phyloP scores from a whole-genome alignment of 306 rosid genomes.

The Oemleria cerasiformis region DNA sequence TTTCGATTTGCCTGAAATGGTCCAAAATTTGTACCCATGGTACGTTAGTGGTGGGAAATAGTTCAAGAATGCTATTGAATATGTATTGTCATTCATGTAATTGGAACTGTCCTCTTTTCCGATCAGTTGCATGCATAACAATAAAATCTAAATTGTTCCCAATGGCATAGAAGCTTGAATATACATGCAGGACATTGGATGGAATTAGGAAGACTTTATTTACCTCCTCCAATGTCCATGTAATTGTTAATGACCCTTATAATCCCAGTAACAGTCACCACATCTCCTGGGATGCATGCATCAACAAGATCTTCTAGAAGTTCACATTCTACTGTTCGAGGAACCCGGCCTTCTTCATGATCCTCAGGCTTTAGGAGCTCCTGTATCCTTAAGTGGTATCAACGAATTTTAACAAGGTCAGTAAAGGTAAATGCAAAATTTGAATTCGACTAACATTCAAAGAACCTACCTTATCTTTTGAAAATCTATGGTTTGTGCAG shows the following conservation, averaged over 20 bases:
- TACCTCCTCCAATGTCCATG: constrained; percentile 99
- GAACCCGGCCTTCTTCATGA: constrained; percentile 95
- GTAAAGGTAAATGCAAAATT: not conserved
- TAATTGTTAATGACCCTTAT: constrained; percentile 82
- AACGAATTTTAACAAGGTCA: not conserved
- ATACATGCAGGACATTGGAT: not conserved
- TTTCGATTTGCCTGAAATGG: constrained; percentile 73
- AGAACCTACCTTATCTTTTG: constrained; percentile 75
- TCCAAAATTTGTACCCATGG: constrained; percentile 12
- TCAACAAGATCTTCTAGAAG: constrained; percentile 88
- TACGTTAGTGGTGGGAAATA: constrained; percentile 23
- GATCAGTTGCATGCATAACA: not conserved
- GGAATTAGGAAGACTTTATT: not conserved
- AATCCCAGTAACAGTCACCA: constrained; percentile 90
- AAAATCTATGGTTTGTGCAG: constrained; percentile 77
- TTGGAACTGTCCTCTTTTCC: not conserved
- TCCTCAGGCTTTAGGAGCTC: constrained; percentile 80
- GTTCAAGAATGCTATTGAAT: constrained; percentile 13
- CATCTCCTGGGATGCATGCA: constrained; percentile 95
- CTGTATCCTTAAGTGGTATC: constrained; percentile 52
- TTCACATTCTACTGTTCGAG: constrained; percentile 97
- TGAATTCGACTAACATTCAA: not conserved
- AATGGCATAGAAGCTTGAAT: not conserved
- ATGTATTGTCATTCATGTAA: not conserved
- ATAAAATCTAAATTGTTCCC: not conserved